Percentiles rank a stretch among this genome's conserved stretches.
Evolutionary conservation across 495 filamentous ascomycete species (phyloP).

Genomic region (Extremus antarcticus): DNA sequence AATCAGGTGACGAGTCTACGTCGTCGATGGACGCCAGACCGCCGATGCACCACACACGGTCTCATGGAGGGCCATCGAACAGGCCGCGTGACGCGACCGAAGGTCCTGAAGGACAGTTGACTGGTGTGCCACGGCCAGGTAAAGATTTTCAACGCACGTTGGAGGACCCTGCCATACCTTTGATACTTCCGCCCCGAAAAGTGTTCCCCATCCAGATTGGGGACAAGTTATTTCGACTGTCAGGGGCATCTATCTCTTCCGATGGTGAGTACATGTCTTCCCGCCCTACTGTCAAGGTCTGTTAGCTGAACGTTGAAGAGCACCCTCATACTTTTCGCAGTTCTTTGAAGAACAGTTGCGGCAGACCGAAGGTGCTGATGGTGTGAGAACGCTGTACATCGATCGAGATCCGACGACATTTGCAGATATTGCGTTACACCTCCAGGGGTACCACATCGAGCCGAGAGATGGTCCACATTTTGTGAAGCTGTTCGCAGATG

Average conservation of each 20-base stretch:
- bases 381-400: conserved; percentile 72
- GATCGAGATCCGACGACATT: conserved; percentile 90
- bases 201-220: conserved; percentile 94
- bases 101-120: not conserved
- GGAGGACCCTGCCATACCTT: conserved; percentile 2
- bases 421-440: conserved; percentile 74
- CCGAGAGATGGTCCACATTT: conserved; percentile 78
- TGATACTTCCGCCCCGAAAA: conserved; percentile 44
- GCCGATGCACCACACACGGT: not conserved
- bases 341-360: conserved; percentile 82
- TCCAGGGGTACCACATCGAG: conserved; percentile 84
- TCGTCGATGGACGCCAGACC: not conserved
- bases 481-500: conserved; percentile 86
- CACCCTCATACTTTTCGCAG: conserved; percentile 93
- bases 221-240: conserved; percentile 79
- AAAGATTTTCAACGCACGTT: not conserved
- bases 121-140: not conserved
- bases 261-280: conserved; percentile 65
- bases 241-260: conserved; percentile 87
- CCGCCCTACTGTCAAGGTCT: not conserved
- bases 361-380: conserved; percentile 44
- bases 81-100: not conserved
- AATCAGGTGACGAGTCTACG: not conserved
- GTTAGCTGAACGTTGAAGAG: conserved; percentile 51
- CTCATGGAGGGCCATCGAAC: not conserved